Evolutionary conservation across 805 yeast genomes (phyloP), one percentile per base, ranked within the genome.

Genomic region (Candida qinlingensis): DNA sequence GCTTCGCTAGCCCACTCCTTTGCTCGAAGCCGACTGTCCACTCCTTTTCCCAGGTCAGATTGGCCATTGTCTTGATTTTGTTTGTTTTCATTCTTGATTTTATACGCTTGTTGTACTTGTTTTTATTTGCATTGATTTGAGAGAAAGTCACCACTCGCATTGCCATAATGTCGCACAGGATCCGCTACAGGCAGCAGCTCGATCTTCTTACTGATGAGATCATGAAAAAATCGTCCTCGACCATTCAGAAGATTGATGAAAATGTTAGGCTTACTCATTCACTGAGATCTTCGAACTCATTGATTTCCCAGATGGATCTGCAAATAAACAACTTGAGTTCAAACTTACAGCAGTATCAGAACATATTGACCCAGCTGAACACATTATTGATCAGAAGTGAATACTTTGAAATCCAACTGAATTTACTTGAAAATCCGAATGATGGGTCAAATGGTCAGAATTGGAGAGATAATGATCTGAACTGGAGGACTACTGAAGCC

Each of bases 401-500:
- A 48, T 64, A 56, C 44, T 59, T 63, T 30, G 69, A 64, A 43
- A 55, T 62, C 0, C 69, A 65, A 39, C 42, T 64, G 34, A 55
- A 53, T 27, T 51, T 57, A 37, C 48, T 62, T 4, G 68, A 64
- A 34, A 52, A 55, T 3, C 60, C 60, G 25, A 47, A 47, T n/a
- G 48, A 54, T 19, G 40, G 46, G 10, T 39, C 59, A 8, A 49
- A 50, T 25, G 43, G 49, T 5, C 48, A 53, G 28, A 54, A 56
- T 27, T 54, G 61, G 58, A 63, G 54, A 48, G 70, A 68, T 42
- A 58, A 61, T n/a, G 69, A 66, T 38, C 55, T 72, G 31, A 71
- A 72, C 48, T 70, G 74, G 74, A 65, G 69, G 61, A 71, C 76
- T 5, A 67, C 72, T 0, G 74, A 72, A 45, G 73, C 77, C 2